phyloP scores from a whole-genome alignment of 306 rosid species.

The Cyclanthera cordifolia region DNA sequence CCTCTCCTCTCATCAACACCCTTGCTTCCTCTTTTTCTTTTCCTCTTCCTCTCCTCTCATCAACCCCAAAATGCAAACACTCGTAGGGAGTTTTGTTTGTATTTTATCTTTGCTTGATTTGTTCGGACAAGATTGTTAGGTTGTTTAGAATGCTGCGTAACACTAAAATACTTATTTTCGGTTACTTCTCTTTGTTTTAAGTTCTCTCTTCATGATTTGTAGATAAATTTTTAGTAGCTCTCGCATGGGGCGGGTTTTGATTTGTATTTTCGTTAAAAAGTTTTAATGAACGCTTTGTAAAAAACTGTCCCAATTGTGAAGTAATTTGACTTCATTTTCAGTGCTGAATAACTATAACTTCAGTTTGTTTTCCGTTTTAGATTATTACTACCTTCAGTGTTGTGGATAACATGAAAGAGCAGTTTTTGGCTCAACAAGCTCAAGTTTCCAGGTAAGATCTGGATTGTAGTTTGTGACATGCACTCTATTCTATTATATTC shows the following conservation, averaged over 20 bases:
- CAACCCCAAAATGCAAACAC: too few relatives aligned
- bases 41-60: too few relatives aligned
- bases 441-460: constrained; percentile 48
- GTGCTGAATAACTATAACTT: not conserved
- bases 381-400: constrained; percentile 91
- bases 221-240: not conserved
- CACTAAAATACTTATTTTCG: not conserved
- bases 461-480: constrained; percentile 9
- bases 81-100: not conserved
- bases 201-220: not conserved
- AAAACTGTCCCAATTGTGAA: not conserved
- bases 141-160: not conserved
- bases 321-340: not conserved
- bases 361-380: constrained; percentile 32
- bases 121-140: not conserved
- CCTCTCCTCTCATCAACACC: too few relatives aligned
- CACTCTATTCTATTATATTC: not conserved
- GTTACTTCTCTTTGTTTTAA: not conserved
- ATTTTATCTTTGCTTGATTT: not conserved
- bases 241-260: not conserved
- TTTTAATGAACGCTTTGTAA: not conserved
- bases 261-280: not conserved
- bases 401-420: constrained; percentile 87
- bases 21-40: too few relatives aligned
- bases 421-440: constrained; percentile 55